Percentiles rank a stretch among this genome's conserved stretches.
These are phyloP conservation scores for Citrus inodora DNA, from an alignment of 345 rosid species.

Conservation along the genomic window DNA sequence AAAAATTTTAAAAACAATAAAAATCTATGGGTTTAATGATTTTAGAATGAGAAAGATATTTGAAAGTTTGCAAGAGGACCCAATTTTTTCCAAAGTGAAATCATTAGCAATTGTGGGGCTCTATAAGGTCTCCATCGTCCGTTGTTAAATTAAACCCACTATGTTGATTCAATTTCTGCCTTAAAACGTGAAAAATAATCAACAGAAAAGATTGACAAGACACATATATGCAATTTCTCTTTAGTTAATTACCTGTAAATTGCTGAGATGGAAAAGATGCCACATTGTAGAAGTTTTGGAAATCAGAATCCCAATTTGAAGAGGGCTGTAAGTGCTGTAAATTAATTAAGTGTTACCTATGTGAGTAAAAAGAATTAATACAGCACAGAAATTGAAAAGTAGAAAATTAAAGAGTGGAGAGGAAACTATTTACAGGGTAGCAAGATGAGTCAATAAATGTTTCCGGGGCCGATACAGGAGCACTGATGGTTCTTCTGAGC, in stretches of 20 bases:
- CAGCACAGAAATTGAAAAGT: not conserved
- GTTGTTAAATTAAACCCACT: slow-evolving; percentile 26
- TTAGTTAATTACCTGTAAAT: slow-evolving; percentile 45
- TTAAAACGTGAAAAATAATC: slow-evolving; percentile 16
- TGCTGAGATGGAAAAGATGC: slow-evolving; percentile 38
- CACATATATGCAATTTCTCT: slow-evolving; percentile 1
- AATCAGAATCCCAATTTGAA: slow-evolving; percentile 61
- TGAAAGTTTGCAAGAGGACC: slow-evolving; percentile 21
- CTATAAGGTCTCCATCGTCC: slow-evolving; percentile 27
- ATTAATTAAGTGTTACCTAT: not conserved
- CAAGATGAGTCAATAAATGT: slow-evolving; percentile 42
- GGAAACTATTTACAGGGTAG: slow-evolving; percentile 39
- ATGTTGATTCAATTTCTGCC: slow-evolving; percentile 16
- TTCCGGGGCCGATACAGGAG: slow-evolving; percentile 49
- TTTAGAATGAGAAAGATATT: slow-evolving; percentile 10
- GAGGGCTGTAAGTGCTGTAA: slow-evolving; percentile 55
- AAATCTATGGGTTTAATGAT: slow-evolving; percentile 21
- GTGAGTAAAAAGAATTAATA: not conserved
- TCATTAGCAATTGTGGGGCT: slow-evolving; percentile 35
- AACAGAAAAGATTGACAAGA: slow-evolving; percentile 19
- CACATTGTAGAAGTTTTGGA: slow-evolving; percentile 56
- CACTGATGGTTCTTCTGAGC: slow-evolving; percentile 37
- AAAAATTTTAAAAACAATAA: slow-evolving; percentile 1
- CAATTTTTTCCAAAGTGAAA: slow-evolving; percentile 24
- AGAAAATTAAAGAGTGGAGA: not conserved